A percentile compares a stretch with the other conserved stretches of the same genome.
These are phyloP conservation scores for Colletotrichum incanum DNA, from an alignment of 2,329 filamentous ascomycete species.

Conservation along the genomic window DNA sequence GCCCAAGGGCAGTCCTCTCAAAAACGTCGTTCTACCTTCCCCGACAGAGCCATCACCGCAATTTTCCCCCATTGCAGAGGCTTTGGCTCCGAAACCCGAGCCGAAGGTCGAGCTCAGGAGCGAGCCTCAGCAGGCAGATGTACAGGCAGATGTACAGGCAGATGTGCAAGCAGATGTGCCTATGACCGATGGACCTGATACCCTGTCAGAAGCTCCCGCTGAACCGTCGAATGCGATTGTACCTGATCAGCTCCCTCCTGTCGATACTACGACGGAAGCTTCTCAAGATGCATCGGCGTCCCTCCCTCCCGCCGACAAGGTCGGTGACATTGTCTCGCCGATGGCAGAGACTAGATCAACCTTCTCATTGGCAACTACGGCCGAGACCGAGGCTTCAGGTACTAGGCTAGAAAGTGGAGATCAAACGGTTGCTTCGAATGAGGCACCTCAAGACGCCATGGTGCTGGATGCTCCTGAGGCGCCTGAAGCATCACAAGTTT, in stretches of 20 bases:
- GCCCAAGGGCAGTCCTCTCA: conserved; percentile 65
- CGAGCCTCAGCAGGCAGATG: neutral
- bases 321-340: conserved; percentile 37
- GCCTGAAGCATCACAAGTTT: neutral
- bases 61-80: conserved; percentile 37
- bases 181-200: conserved; percentile 27
- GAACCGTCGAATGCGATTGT: neutral
- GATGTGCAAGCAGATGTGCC: conserved; percentile 13
- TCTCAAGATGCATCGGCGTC: conserved; percentile 28
- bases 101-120: neutral
- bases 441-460: conserved; percentile 33
- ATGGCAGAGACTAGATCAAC: conserved; percentile 40
- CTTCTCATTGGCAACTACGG: conserved; percentile 38
- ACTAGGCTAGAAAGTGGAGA: conserved; percentile 32
- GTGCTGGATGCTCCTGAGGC: conserved; percentile 24
- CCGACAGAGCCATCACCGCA: conserved; percentile 57
- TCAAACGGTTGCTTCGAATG: conserved; percentile 29
- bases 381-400: conserved; percentile 36
- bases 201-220: conserved; percentile 9
- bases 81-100: conserved; percentile 26
- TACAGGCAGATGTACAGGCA: neutral
- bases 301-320: conserved; percentile 38
- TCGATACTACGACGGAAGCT: conserved; percentile 17
- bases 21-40: conserved; percentile 66
- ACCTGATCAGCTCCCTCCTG: conserved; percentile 15